Evolutionary conservation across 2,329 filamentous ascomycete genomes (phyloP).

Genomic region (Pseudogymnoascus sp.): DNA sequence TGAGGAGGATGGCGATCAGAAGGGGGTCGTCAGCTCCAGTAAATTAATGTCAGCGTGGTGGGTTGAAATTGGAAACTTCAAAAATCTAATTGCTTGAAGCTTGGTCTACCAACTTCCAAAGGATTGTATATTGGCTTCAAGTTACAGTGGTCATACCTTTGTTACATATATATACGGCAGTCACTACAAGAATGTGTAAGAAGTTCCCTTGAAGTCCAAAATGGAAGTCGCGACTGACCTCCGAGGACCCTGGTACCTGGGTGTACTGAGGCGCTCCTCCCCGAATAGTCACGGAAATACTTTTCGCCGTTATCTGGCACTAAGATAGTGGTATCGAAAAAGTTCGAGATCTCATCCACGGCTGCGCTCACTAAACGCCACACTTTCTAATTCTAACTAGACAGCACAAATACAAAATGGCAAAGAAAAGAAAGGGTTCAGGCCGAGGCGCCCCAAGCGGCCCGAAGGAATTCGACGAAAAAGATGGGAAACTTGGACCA

Average conservation of each 20-base stretch:
- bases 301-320: background rate
- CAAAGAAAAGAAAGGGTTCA: slow-evolving; percentile 64
- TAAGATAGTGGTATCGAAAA: slow-evolving; percentile 14
- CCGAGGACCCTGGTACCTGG: background rate
- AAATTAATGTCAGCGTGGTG: background rate
- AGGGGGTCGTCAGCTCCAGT: background rate
- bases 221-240: background rate
- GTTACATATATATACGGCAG: background rate
- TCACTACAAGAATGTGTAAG: background rate
- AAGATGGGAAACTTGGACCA: slow-evolving; percentile 54
- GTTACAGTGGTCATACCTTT: background rate
- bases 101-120: background rate
- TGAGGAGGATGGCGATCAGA: background rate
- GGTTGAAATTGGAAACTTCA: background rate
- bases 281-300: background rate
- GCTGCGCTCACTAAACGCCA: slow-evolving; percentile 6
- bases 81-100: background rate
- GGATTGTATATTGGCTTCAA: background rate
- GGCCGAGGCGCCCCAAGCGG: slow-evolving; percentile 41
- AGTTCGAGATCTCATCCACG: slow-evolving; percentile 9
- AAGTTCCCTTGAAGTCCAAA: background rate
- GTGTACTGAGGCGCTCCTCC: background rate
- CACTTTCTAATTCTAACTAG: slow-evolving; percentile 3
- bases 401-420: slow-evolving; percentile 38
- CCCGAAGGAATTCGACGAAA: slow-evolving; percentile 47